These are phyloP conservation scores for Gomphus bonarii DNA, from an alignment of 1,284 basidiomycete genomes.

Conservation along the genomic window DNA sequence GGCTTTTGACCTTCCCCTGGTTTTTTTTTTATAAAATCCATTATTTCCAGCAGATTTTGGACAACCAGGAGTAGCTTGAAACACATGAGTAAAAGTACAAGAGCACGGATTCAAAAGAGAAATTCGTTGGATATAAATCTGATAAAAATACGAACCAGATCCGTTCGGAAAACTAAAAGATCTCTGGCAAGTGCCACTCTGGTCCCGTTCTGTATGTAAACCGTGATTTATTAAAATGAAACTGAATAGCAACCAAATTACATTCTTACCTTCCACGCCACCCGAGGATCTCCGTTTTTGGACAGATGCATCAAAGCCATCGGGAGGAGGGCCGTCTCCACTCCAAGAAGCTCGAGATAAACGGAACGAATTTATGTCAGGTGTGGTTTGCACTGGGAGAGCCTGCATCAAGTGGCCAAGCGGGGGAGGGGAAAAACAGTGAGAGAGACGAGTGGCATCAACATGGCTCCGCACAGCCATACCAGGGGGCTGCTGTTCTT, in stretches of 20 bases:
- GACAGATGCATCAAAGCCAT: not conserved
- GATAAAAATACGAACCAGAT: not conserved
- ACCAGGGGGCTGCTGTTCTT: not conserved
- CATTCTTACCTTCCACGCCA: not conserved
- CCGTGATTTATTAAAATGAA: not conserved
- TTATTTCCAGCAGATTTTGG: not conserved
- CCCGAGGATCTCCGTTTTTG: not conserved
- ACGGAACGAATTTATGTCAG: not conserved
- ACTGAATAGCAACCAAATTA: not conserved
- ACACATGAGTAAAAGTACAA: not conserved
- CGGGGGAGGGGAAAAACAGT: not conserved
- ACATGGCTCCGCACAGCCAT: not conserved
- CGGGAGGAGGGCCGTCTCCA: not conserved
- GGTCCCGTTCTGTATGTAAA: not conserved
- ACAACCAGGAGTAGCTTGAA: not conserved
- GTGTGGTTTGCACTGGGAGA: not conserved
- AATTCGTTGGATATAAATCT: no score
- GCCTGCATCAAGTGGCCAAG: not conserved
- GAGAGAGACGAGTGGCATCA: not conserved
- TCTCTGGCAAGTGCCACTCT: not conserved
- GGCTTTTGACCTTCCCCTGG: not conserved
- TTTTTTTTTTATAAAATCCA: not conserved
- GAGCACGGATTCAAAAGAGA: no score
- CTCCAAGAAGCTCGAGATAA: slow-evolving; percentile 5
- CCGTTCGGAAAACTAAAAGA: not conserved